Evolutionary conservation across 2,329 filamentous ascomycete genomes (phyloP).

Genomic region (Rutstroemia sp.): DNA sequence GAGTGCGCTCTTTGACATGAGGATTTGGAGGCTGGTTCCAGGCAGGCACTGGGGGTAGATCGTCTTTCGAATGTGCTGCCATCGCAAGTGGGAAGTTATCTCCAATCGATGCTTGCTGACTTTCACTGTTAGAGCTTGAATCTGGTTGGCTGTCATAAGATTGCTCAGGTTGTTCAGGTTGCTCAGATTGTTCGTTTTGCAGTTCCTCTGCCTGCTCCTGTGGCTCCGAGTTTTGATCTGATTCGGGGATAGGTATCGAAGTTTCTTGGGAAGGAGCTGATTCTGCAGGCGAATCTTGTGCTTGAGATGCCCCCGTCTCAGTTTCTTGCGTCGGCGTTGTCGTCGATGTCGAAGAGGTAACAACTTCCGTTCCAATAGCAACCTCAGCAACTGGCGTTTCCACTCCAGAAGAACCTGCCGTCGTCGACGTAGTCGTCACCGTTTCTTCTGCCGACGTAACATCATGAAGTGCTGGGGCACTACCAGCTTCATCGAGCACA

Average conservation of each 20-base stretch:
- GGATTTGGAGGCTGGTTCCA: conserved; percentile 37
- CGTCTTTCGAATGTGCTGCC: conserved; percentile 14
- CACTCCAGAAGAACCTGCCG: not conserved
- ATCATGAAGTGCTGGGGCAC: not conserved
- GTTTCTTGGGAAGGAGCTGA: not conserved
- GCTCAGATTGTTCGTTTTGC: not conserved
- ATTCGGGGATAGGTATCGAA: not conserved
- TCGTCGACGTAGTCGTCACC: not conserved
- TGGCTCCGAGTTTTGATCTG: not conserved
- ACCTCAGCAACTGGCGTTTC: not conserved
- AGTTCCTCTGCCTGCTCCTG: not conserved
- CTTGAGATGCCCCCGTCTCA: not conserved
- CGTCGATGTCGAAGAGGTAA: not conserved
- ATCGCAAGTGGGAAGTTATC: conserved; percentile 23
- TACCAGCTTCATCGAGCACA: not conserved
- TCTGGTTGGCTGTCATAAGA: not conserved
- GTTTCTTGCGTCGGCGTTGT: not conserved
- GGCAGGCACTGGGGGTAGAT: conserved; percentile 35
- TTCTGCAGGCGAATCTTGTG: not conserved
- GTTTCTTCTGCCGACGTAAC: not conserved
- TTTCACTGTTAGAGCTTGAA: too few species aligned
- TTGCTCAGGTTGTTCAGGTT: not conserved
- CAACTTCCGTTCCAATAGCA: not conserved
- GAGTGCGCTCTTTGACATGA: conserved; percentile 36
- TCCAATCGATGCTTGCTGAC: not conserved